Evolutionary conservation across 495 filamentous ascomycete species (phyloP).

Genomic region (Apiosordaria backusii): DNA sequence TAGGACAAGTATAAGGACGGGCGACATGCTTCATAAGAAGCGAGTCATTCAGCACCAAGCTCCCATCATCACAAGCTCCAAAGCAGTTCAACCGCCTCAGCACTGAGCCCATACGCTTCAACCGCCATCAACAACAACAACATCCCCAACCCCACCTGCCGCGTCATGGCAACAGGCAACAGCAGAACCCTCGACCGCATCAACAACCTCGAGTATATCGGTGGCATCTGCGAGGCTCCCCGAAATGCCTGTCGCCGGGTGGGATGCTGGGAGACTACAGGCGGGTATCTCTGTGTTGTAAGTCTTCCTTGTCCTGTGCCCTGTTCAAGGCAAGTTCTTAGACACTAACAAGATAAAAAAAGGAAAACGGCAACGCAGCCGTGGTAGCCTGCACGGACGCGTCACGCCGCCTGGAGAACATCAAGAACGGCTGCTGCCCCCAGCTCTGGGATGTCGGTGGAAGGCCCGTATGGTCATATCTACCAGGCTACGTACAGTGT

Average conservation of each 20-base stretch:
- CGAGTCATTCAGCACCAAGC: no score
- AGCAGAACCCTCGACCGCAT: neutral
- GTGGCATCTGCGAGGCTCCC: neutral
- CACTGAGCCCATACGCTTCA: no score
- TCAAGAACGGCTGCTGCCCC: neutral
- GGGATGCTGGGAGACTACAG: neutral
- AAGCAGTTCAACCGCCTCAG: no score
- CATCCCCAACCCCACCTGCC: neutral
- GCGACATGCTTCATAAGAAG: no score
- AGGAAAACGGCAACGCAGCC: neutral
- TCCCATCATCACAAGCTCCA: no score
- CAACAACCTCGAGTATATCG: neutral
- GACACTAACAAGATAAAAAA: neutral
- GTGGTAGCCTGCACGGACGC: neutral
- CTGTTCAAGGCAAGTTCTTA: neutral
- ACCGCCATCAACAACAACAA: neutral
- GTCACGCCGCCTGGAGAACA: neutral
- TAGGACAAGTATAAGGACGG: no score
- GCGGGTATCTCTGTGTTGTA: neutral
- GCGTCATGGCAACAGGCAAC: slow-evolving; percentile 1
- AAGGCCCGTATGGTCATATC: no score
- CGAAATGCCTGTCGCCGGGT: neutral
- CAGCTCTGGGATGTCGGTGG: no score
- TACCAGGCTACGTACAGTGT: neutral
- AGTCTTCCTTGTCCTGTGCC: neutral